Evolutionary conservation across 2,329 filamentous ascomycete genomes (phyloP).

Genomic region (Tolypocladium endophyticum): DNA sequence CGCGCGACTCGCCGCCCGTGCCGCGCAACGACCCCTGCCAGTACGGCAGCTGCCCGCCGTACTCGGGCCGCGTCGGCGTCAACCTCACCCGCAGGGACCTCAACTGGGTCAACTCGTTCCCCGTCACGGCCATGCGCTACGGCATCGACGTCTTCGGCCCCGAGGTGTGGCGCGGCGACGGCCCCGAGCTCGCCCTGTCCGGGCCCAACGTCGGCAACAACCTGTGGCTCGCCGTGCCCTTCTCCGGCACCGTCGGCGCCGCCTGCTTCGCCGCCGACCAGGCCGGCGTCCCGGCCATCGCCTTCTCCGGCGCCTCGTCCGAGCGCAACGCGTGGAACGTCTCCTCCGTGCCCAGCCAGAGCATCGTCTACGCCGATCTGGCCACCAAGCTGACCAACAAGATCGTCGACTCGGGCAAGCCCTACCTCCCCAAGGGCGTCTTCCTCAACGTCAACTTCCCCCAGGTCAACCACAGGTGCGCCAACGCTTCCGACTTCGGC

Average conservation of each 20-base stretch:
- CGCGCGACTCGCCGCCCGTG: conserved; percentile 32
- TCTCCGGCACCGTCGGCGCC: conserved; percentile 60
- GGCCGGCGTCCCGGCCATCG: conserved; percentile 52
- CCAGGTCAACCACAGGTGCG: conserved; percentile 38
- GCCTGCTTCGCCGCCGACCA: conserved; percentile 46
- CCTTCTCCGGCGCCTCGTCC: conserved; percentile 49
- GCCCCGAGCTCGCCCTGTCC: conserved; percentile 4
- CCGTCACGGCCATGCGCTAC: conserved; percentile 52
- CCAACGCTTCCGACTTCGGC: conserved; percentile 40
- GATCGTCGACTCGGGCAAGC: conserved; percentile 44
- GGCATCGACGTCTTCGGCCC: conserved; percentile 48
- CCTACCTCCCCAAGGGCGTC: conserved; percentile 50
- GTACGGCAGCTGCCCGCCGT: conserved; percentile 49
- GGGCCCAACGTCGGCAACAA: conserved; percentile 50
- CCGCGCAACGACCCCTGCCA: conserved; percentile 42
- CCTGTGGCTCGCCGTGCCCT: conserved; percentile 40
- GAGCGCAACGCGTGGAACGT: conserved; percentile 43
- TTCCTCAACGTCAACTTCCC: conserved; percentile 65
- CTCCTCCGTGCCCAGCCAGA: conserved; percentile 39
- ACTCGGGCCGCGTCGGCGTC: conserved; percentile 43
- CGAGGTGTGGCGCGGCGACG: conserved; percentile 37
- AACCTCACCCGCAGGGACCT: conserved; percentile 47
- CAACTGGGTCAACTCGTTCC: conserved; percentile 64
- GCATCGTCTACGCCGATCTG: conserved; percentile 53
- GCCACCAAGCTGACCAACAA: conserved; percentile 46